phyloP scores from a whole-genome alignment of 768 basidiomycete genomes.

The Galerina sulciceps region DNA sequence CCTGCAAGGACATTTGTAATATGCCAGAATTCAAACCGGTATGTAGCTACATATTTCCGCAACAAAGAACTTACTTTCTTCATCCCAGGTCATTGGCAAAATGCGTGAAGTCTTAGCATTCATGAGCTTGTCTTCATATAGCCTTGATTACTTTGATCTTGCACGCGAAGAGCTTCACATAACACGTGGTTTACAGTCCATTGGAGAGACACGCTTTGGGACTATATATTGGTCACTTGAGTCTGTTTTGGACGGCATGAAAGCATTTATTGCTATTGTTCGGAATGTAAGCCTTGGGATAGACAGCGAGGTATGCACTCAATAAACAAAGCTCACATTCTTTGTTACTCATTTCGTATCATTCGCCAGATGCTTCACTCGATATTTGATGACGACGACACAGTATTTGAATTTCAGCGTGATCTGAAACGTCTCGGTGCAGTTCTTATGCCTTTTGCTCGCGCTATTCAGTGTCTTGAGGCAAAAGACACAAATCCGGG shows the following conservation, averaged over 20 bases:
- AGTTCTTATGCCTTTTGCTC: not conserved
- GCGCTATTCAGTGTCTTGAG: constrained; percentile 4
- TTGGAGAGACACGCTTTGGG: constrained; percentile 6
- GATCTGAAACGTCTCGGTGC: not conserved
- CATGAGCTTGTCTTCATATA: not conserved
- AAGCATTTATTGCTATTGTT: no score
- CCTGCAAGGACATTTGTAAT: constrained; percentile 7
- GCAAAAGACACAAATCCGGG: not conserved
- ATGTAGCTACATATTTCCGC: not conserved
- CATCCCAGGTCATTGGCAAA: not conserved
- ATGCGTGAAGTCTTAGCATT: not conserved
- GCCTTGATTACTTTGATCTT: not conserved
- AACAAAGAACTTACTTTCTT: no score
- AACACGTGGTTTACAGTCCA: not conserved
- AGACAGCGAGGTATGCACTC: not conserved
- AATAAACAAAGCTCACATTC: no score
- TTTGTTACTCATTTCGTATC: no score
- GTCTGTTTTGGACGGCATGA: not conserved
- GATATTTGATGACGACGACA: not conserved
- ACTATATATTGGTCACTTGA: constrained; percentile 6
- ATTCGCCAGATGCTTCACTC: not conserved
- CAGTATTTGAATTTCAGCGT: not conserved
- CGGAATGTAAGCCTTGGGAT: constrained; percentile 1
- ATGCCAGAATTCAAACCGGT: not conserved
- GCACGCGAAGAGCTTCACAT: not conserved